These are phyloP conservation scores for Carnegiea gigantea DNA, from an alignment of 179 eudicot species.

Conservation along the genomic window DNA sequence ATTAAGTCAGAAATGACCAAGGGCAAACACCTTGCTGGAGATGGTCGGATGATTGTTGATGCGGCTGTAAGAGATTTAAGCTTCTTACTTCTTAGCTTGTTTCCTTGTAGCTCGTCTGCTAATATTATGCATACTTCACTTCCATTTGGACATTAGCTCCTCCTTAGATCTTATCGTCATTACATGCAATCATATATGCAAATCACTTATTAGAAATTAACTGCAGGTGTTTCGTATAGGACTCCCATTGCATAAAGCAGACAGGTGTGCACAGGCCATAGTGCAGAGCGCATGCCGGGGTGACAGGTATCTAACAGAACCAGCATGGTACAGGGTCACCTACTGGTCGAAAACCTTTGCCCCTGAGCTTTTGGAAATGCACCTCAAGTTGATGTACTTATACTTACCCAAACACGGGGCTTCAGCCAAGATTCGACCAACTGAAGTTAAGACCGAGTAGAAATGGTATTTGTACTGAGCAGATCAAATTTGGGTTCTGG, in stretches of 20 bases:
- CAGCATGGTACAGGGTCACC: slow-evolving; percentile 26
- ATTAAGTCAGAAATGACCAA: slow-evolving; percentile 40
- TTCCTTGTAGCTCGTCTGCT: neutral
- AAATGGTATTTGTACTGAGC: neutral
- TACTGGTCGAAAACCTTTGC: slow-evolving; percentile 14
- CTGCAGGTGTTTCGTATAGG: slow-evolving; percentile 19
- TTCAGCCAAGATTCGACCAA: neutral
- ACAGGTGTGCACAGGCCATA: slow-evolving; percentile 30
- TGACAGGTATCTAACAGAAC: slow-evolving; percentile 23
- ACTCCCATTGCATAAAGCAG: slow-evolving; percentile 19
- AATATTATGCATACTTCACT: too few species aligned
- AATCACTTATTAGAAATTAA: neutral
- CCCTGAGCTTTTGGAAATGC: slow-evolving; percentile 19
- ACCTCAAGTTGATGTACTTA: neutral
- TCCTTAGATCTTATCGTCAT: neutral
- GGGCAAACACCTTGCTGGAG: slow-evolving; percentile 27
- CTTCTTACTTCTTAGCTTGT: neutral
- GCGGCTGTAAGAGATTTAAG: slow-evolving; percentile 40
- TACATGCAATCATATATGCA: neutral
- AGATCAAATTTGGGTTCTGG: too few species aligned
- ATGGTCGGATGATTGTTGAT: slow-evolving; percentile 30
- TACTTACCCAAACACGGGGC: slow-evolving; percentile 6
- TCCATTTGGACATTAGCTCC: too few species aligned
- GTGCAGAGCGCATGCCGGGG: slow-evolving; percentile 29
- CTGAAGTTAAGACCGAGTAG: slow-evolving; percentile 18